These are phyloP conservation scores for Rhodotorula mucilaginosa DNA, from an alignment of 1,284 basidiomycete species.

Conservation along the genomic window DNA sequence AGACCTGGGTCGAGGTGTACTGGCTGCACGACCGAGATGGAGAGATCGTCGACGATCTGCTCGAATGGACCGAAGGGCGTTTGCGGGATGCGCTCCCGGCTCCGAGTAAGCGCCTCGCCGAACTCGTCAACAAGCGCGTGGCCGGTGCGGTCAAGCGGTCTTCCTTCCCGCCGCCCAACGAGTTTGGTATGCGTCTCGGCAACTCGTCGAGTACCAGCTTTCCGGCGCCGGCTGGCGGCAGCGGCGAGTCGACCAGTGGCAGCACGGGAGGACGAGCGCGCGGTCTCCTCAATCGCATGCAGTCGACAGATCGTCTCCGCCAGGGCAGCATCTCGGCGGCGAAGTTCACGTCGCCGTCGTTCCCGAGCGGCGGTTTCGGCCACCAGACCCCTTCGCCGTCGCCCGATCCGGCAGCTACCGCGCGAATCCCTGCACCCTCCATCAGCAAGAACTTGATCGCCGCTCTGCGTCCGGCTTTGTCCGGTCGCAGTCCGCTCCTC, in stretches of 20 bases:
- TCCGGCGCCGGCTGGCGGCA: neutral
- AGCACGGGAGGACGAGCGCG: neutral
- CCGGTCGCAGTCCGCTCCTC: conserved; percentile 41
- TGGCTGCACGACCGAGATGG: conserved; percentile 64
- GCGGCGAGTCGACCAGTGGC: neutral
- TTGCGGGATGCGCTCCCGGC: conserved; percentile 64
- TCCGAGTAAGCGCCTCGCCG: conserved; percentile 67
- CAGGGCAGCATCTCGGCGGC: conserved; percentile 23
- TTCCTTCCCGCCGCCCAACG: neutral
- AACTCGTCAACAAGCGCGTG: conserved; percentile 60
- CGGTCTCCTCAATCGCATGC: conserved; percentile 42
- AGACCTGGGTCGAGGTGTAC: conserved; percentile 86
- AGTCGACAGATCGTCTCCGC: conserved; percentile 46
- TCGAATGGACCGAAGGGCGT: conserved; percentile 63
- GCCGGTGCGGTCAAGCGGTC: conserved; percentile 24
- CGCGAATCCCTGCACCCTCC: conserved; percentile 55
- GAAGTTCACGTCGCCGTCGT: neutral
- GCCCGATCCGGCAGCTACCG: neutral
- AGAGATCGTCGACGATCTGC: conserved; percentile 57
- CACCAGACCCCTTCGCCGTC: conserved; percentile 23
- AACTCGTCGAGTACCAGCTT: neutral
- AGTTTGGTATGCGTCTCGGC: neutral
- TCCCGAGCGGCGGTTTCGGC: neutral
- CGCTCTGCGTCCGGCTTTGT: conserved; percentile 54
- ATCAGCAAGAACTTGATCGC: conserved; percentile 76